Evolutionary conservation across 1,284 basidiomycete species (phyloP), one percentile per base, ranked within the genome.

Genomic region (Boletellus deceptivus): DNA sequence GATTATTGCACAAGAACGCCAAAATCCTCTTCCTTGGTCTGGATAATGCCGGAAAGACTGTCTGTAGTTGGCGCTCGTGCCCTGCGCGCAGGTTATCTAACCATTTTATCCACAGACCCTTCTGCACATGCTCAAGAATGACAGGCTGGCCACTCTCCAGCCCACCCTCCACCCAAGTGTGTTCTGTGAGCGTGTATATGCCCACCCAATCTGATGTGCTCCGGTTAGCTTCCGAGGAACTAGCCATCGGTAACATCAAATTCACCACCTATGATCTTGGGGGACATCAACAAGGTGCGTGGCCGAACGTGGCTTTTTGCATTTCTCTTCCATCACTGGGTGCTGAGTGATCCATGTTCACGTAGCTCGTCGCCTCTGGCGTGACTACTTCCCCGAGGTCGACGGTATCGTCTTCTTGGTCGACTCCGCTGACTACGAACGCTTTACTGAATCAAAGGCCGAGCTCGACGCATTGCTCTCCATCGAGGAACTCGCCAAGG

Each of bases 351-450:
- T 49, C 51, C 48, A 36, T 24, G 49, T 48, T 31, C 58, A 31
- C 36, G n/a, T 42, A 93, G 95, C 97, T 49, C 94, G 97, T 63
- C 91, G 97, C 63, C 87, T 99, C 69, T 99, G 97, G 97, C 88
- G 93, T 59, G 96, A 99, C 73, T 99, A 99, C 78, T 99, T 99
- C 86, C 96, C 97, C 50, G 97, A 99, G 74, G 97, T 99, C 40
- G 94, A 99, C 68, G 97, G 93, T 31, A 98, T 99, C 63, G 86
- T 99, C 68, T 99, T 99, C 83, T 80, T 99, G 53, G 96, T 99
- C 57, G 97, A 99, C 77, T 89, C 86, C 56, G 93, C 94, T 59
- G 97, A 99, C 76, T 86, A 88, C 64, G 96, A 98, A 75, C 91
- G 97, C 44, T 97, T 99, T 73, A 72, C 86, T 8, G 97, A 99